Base-by-base conservation (phyloP, 129 eudicot species). In the Lonicera japonica region DNA sequence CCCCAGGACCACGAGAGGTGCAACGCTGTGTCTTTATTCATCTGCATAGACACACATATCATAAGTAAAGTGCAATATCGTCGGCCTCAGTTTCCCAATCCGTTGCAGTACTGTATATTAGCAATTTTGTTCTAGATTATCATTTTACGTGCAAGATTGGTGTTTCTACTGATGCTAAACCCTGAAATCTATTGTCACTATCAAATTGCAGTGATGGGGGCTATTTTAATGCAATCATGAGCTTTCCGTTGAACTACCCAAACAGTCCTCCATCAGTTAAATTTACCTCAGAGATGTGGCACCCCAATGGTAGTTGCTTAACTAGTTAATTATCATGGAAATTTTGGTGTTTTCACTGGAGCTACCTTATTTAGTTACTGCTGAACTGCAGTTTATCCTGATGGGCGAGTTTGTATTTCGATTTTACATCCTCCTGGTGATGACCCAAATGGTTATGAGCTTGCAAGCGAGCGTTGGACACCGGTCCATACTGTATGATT, bases 271-370 rank as follows among this genome's bases (percentile, higher is more conserved):
- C 92, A 58, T 59, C 82, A 8, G 87, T 84, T 51, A 77, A 69
- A 67, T 84, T 84, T 58, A 77, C 83, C 8, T 77, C 91, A 18
- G 91, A 84, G 59, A 77, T 84, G 64, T 77, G 91, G 91, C 91
- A 84, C 71, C 91, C 87, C 1, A 84, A 84, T 29, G 91, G 87
- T 81, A 43, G 5, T 38, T 21, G 3, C 21, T 54, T 40, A 21
- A 43, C 8, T 43, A 43, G 13, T 43, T 14, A 43, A 53, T 16
- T n/a, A 17, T 58, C 25, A 46, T 4, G 10, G 10, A 29, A 15
- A 21, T n/a, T 23, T 29, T 16, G 36, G 19, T 25, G 21, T 24
- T 25, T 41, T 25, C 10, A 1, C 17, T 23, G 60, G 48, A 2
- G 17, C 14, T n/a, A 15, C 8, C 23, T 47, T 8, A 3, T 23